A percentile compares a stretch with the other conserved stretches of the same genome.
Evolutionary conservation across 495 filamentous ascomycete species (phyloP).

Genomic region (Tuber calosporum): DNA sequence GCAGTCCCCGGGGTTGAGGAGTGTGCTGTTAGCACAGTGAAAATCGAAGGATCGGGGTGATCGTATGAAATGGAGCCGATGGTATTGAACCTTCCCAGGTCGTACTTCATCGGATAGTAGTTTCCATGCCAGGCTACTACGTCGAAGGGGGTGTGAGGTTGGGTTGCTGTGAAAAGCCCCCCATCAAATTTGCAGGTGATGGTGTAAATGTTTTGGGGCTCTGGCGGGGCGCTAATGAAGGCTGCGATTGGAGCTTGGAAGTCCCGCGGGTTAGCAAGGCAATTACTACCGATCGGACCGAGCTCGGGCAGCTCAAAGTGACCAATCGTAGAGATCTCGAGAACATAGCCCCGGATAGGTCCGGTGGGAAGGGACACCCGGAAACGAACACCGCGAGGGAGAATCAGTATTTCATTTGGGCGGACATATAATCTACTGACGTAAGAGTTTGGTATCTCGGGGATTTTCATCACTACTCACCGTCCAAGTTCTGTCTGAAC

Average conservation of each 20-base stretch:
- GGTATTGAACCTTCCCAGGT: constrained; percentile 71
- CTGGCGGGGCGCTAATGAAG: constrained; percentile 56
- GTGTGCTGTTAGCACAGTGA: constrained; percentile 69
- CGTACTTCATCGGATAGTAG: constrained; percentile 84
- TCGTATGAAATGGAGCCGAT: constrained; percentile 68
- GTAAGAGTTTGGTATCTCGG: constrained; percentile 42
- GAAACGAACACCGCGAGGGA: constrained; percentile 76
- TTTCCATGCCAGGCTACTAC: constrained; percentile 75
- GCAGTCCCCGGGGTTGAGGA: constrained; percentile 57
- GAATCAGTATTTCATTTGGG: constrained; percentile 82
- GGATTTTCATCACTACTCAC: constrained; percentile 3
- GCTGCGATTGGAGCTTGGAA: constrained; percentile 76
- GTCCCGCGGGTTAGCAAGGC: constrained; percentile 79
- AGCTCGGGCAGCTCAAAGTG: constrained; percentile 82
- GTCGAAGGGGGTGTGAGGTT: constrained; percentile 68
- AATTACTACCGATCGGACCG: constrained; percentile 80
- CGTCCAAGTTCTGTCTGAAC: constrained; percentile 73
- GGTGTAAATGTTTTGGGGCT: constrained; percentile 48
- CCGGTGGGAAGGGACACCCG: constrained; percentile 46
- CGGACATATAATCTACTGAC: constrained; percentile 58
- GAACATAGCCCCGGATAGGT: constrained; percentile 69
- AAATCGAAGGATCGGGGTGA: constrained; percentile 77
- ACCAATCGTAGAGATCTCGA: constrained; percentile 67
- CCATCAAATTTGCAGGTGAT: constrained; percentile 63
- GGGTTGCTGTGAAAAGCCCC: constrained; percentile 58